Conservation (phyloP, 2,329 filamentous ascomycete species). For the Epichloe sibirici region DNA sequence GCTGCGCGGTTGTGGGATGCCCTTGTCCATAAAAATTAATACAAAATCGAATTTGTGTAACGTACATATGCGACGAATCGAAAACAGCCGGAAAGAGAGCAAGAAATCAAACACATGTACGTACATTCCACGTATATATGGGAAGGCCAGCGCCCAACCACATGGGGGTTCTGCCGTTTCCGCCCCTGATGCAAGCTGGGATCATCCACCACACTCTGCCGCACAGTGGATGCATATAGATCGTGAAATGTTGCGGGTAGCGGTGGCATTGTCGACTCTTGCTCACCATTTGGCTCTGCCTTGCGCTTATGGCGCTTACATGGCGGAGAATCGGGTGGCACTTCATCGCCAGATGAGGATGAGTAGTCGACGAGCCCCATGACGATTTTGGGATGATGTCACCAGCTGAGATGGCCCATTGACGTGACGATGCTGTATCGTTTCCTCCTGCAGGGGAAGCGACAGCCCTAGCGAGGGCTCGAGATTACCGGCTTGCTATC, state of each 20-base stretch:
- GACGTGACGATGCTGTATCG: background rate
- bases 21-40: slow-evolving; percentile 24
- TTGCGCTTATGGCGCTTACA: slow-evolving; percentile 6
- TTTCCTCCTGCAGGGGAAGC: background rate
- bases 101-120: slow-evolving; percentile 17
- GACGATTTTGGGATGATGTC: background rate
- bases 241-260: slow-evolving; percentile 75
- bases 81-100: background rate
- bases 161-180: slow-evolving; percentile 69
- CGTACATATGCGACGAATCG: background rate
- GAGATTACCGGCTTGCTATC: background rate
- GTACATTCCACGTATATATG: slow-evolving; percentile 90
- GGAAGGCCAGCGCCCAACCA: slow-evolving; percentile 82
- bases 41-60: no score
- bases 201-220: slow-evolving; percentile 68
- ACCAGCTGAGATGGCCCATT: background rate
- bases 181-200: slow-evolving; percentile 77
- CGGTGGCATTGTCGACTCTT: slow-evolving; percentile 44
- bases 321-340: slow-evolving; percentile 13
- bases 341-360: slow-evolving; percentile 26
- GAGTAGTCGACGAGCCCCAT: slow-evolving; percentile 51
- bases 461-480: background rate
- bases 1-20: slow-evolving; percentile 39
- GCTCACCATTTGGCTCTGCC: background rate
- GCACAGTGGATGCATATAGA: slow-evolving; percentile 72